phyloP scores from a whole-genome alignment of 179 eudicot genomes.

The Drosera spatulata region DNA sequence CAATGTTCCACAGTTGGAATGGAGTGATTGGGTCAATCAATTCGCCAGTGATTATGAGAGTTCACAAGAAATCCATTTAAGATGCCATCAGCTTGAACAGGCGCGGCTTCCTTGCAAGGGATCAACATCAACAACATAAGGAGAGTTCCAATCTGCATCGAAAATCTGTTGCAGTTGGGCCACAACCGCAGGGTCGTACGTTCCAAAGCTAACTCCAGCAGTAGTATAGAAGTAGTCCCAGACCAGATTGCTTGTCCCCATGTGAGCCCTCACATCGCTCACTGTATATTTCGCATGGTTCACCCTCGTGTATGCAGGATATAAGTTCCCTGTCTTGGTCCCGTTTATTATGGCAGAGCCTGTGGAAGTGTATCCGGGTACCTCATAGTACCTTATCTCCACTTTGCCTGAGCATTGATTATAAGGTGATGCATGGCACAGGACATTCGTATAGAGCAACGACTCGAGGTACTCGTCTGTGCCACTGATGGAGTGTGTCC shows the following conservation, averaged over 20 bases:
- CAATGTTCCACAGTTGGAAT: too few species aligned
- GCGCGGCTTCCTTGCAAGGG: constrained; percentile 30
- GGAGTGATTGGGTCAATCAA: too few species aligned
- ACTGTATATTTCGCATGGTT: constrained; percentile 91
- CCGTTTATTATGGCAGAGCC: constrained; percentile 62
- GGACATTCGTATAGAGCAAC: constrained; percentile 57
- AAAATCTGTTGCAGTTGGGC: constrained; percentile 65
- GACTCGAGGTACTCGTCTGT: constrained; percentile 72
- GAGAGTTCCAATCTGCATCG: constrained; percentile 89
- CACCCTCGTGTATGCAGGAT: constrained; percentile 66
- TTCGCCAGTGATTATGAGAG: too few species aligned
- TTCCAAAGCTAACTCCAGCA: constrained; percentile 82
- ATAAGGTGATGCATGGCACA: constrained; percentile 64
- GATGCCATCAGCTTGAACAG: constrained; percentile 24
- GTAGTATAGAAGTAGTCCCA: constrained; percentile 90
- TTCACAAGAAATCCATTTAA: neutral
- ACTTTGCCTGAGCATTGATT: constrained; percentile 67
- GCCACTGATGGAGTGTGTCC: constrained; percentile 62
- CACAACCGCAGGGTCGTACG: constrained; percentile 57
- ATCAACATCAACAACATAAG: constrained; percentile 53
- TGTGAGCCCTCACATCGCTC: constrained; percentile 75
- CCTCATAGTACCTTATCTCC: constrained; percentile 69
- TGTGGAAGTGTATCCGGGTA: constrained; percentile 64
- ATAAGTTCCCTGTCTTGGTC: constrained; percentile 36
- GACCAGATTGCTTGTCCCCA: constrained; percentile 75